Percentiles rank a stretch among this genome's conserved stretches.
Conservation (phyloP, 1,284 basidiomycete species). For the Acaromyces ingoldii region DNA sequence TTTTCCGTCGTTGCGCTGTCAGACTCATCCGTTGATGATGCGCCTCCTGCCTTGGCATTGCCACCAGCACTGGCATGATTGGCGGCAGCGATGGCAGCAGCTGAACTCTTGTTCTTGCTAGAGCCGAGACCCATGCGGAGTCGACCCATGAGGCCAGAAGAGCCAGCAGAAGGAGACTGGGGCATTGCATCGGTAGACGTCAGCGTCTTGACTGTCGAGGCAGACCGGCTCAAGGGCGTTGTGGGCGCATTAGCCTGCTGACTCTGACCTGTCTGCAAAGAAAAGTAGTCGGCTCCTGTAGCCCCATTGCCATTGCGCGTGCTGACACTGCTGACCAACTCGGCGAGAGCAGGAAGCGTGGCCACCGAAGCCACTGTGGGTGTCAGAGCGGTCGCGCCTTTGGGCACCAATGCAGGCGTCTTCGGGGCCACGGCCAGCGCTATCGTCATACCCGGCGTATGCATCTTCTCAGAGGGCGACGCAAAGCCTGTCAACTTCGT, state of each 20-base stretch:
- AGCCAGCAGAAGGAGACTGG: no score
- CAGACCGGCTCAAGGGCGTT: no score
- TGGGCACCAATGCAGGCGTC: constrained; percentile 26
- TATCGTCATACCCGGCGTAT: constrained; percentile 37
- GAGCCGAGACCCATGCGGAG: constrained; percentile 17
- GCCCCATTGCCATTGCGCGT: no score
- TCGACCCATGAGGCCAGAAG: constrained; percentile 28
- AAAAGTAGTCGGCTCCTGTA: constrained; percentile 42
- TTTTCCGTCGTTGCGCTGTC: constrained; percentile 20
- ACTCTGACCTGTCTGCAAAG: constrained; percentile 8
- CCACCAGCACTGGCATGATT: background rate
- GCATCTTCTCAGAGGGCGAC: no score
- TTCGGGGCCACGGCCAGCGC: constrained; percentile 29
- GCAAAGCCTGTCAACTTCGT: no score
- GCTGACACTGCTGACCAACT: no score
- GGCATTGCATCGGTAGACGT: no score
- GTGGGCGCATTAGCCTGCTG: background rate
- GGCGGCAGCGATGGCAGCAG: background rate
- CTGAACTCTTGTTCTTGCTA: background rate
- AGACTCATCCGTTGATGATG: background rate
- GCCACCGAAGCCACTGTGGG: no score
- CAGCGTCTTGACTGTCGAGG: no score
- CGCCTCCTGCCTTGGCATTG: no score
- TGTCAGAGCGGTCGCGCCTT: constrained; percentile 14
- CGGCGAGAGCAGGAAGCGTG: no score